Evolutionary conservation across 2,329 filamentous ascomycete species (phyloP), one percentile per base, ranked within the genome.

Genomic region (Fusarium verrucosum): DNA sequence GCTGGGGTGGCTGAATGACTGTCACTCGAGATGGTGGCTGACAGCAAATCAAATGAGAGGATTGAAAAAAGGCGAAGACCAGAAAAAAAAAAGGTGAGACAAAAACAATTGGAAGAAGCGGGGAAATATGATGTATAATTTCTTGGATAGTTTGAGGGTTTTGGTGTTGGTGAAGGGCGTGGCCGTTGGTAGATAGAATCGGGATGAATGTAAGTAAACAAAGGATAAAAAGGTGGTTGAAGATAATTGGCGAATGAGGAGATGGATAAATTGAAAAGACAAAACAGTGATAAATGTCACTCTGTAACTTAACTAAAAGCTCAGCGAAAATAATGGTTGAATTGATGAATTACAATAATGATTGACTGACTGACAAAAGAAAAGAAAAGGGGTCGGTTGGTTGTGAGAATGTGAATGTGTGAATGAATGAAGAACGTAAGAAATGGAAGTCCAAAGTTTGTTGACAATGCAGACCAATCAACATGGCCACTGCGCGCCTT

Each of bases 51-150:
- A 50, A 35, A 36, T 44, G 30, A 52, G 32, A 57, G 41, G 45
- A 26, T 32, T 32, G 9, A 41, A 38, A 26, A 43, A 36, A 40
- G 37, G 28, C 43, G 47, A 50, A 49, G 22, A 41, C 30, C 17
- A 44, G 33, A 38, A 26, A 33, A 17, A 30, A 23, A 26, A 25
- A 17, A 51, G n/a, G 56, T 67, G 60, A 68, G 57, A 58, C 65
- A 68, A 49, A 68, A 51, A 58, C 65, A 68, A 49, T 40, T 49
- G 26, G 22, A 53, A 61, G 50, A 50, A 57, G 63, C 49, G 58
- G 58, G 63, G 50, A 63, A 65, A 63, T 40, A 65, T 19, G 42
- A 30, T 49, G 51, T 6, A 46, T 46, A 56, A 59, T 65, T 61
- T 65, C 62, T 65, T 65, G 61, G 26, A 52, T 37, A 25, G 25